Base-by-base conservation (phyloP, 163 green algal species). In the Chloroidium sp. region DNA sequence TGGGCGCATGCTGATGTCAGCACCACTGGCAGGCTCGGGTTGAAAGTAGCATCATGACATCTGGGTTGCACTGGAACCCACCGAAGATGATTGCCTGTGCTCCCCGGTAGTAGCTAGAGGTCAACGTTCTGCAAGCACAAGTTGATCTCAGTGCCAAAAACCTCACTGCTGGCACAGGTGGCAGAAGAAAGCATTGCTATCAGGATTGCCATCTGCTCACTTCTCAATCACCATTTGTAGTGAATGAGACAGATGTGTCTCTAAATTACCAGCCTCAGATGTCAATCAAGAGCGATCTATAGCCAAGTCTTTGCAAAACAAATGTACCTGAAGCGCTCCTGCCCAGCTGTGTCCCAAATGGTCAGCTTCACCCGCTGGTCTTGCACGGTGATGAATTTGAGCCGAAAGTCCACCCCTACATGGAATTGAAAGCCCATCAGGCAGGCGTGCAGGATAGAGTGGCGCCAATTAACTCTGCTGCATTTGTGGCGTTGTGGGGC, bases 291-390 rank as follows among this genome's bases (percentile, higher is more conserved):
- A 36, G 36, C 36, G 36, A 36, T 36, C 36, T 36, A 36, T 36
- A 36, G 36, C 36, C 36, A 36, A 36, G 36, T 36, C 36, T 36
- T 36, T 36, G 36, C 36, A 36, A 36, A 36, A 36, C 36, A 36
- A 36, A 36, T 36, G 36, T 36, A 36, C 36, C 36, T 86, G 86
- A 99, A 99, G 36, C 93, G 88, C 86, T 96, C 93, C 79, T 97
- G 91, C 0, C 93, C 92, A 1, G 92, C 92, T 68, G 90, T 96
- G 84, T 96, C 92, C 92, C 92, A 96, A 4, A 97, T 89, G 10
- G 92, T 95, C 2, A 96, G 87, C 80, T 95, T 95, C 59, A 94
- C 69, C 6, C 81, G 69, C 83, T 93, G 92, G 14, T 83, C 88
- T 3, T 85, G 68, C 3, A 93, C 12, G 0, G 83, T 85, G 59